Evolutionary conservation across 768 basidiomycete species (phyloP), one percentile per base, ranked within the genome.

Genomic region (Daedaleopsis nitida): DNA sequence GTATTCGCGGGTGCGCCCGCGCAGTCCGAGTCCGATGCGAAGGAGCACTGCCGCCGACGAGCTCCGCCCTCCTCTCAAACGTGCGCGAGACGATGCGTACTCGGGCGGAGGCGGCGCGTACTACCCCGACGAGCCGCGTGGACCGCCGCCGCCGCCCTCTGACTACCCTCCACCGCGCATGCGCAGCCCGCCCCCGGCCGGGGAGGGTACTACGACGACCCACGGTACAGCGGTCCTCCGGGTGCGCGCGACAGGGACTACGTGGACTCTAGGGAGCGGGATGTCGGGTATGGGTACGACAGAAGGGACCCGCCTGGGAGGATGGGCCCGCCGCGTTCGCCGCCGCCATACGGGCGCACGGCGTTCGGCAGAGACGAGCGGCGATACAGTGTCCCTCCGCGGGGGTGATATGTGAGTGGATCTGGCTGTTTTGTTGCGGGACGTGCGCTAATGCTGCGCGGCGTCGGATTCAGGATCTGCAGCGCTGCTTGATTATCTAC

Each of bases 11-110:
- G 67, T 73, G 7, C 65, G 70, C 13, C 64, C 65, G 11, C 66
- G 72, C 16, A 73, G 72, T 55, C 70, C 69, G 34, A 72, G 68
- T 24, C 72, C 72, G 12, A 12, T 63, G 9, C 37, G 65, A 14
- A 47, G 65, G 44, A 48, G 54, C 16, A 57, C 59, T 2, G 61
- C 49, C 13, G 55, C 64, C 35, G 69, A 70, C 53, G 69, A 70
- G 53, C 12, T 67, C 47, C 69, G 70, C 5, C 70, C 72, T 4
- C 60, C 60, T 17, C 69, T 68, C 16, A 73, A 73, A 61, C 65
- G 72, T 9, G 56, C 67, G 14, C 65, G 72, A 1, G 72, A 73
- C 10, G 71, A 71, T 37, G 35, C 55, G 16, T 65, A 66, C 14
- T 48, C 55, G 12, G 38, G 45, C 1, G 34, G 27, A 32, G 27